Conservation (phyloP, 1,284 basidiomycete genomes). For the Malassezia dermatis region DNA sequence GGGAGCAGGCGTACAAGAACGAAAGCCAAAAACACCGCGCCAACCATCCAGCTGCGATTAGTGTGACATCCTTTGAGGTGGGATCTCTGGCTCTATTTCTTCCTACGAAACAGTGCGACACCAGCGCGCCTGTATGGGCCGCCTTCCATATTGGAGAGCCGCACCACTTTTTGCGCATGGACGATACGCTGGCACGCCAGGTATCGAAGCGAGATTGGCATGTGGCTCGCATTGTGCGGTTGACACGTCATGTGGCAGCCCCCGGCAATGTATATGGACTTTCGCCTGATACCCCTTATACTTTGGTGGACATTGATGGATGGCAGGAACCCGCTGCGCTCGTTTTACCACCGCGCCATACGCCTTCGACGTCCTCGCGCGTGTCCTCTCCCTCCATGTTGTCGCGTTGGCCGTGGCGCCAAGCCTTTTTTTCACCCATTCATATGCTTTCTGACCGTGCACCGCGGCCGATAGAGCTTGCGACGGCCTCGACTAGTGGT, state of each 20-base stretch:
- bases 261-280: slow-evolving; percentile 53
- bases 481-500: neutral
- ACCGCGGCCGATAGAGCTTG: neutral
- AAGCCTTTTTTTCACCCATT: neutral
- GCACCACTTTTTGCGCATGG: slow-evolving; percentile 87
- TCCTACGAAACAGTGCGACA: slow-evolving; percentile 74
- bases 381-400: neutral
- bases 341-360: neutral
- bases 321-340: slow-evolving; percentile 15
- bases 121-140: slow-evolving; percentile 26
- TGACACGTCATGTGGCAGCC: slow-evolving; percentile 62
- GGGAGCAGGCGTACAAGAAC: slow-evolving; percentile 73
- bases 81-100: slow-evolving; percentile 82
- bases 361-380: neutral
- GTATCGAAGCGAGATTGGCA: slow-evolving; percentile 63
- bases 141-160: slow-evolving; percentile 64
- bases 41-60: neutral
- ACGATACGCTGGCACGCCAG: slow-evolving; percentile 62
- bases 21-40: slow-evolving; percentile 51
- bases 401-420: slow-evolving; percentile 2
- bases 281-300: slow-evolving; percentile 80
- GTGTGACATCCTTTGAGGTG: slow-evolving; percentile 24
- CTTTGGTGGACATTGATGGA: slow-evolving; percentile 83
- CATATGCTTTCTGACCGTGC: neutral
- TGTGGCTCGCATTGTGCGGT: slow-evolving; percentile 77